phyloP scores from a whole-genome alignment of 768 basidiomycete genomes.

The Filobasidium floriforme region DNA sequence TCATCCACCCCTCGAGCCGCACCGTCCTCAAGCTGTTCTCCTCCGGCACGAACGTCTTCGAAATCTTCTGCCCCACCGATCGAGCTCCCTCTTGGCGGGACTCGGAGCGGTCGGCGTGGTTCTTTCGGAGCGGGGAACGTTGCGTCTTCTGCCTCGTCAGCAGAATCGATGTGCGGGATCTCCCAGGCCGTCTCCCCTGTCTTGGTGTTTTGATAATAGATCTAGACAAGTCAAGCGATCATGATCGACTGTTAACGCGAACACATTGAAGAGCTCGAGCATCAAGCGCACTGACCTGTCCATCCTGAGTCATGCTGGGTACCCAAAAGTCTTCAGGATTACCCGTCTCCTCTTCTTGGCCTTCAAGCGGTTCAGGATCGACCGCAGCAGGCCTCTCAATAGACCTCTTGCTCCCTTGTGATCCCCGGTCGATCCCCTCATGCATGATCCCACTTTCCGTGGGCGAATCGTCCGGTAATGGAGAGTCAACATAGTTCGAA shows the following conservation, averaged over 20 bases:
- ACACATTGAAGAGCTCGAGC: too few relatives aligned
- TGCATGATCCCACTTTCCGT: conserved; percentile 13
- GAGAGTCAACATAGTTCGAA: not conserved
- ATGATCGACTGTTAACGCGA: too few relatives aligned
- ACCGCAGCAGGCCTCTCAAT: not conserved
- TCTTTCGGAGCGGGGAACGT: conserved; percentile 1
- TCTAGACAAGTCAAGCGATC: conserved; percentile 50
- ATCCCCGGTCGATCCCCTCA: conserved; percentile 20
- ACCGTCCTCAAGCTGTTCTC: not conserved
- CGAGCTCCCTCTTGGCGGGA: conserved; percentile 8
- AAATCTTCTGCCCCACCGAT: not conserved
- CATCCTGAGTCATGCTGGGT: conserved; percentile 70
- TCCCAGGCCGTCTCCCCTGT: conserved; percentile 60
- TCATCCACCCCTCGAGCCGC: not conserved
- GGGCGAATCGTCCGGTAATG: not conserved
- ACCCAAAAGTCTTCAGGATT: conserved; percentile 70
- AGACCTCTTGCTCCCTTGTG: not conserved
- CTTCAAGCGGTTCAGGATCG: too few relatives aligned
- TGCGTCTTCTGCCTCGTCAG: conserved; percentile 1
- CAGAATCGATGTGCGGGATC: conserved; percentile 51
- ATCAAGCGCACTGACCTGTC: conserved; percentile 54
- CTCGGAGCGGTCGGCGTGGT: not conserved
- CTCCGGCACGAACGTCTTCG: not conserved
- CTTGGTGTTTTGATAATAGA: conserved; percentile 83
- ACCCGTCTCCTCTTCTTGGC: conserved; percentile 3